These are phyloP conservation scores for Thalia dealbata DNA, from an alignment of 176 grass and related monocot species.

Conservation along the genomic window DNA sequence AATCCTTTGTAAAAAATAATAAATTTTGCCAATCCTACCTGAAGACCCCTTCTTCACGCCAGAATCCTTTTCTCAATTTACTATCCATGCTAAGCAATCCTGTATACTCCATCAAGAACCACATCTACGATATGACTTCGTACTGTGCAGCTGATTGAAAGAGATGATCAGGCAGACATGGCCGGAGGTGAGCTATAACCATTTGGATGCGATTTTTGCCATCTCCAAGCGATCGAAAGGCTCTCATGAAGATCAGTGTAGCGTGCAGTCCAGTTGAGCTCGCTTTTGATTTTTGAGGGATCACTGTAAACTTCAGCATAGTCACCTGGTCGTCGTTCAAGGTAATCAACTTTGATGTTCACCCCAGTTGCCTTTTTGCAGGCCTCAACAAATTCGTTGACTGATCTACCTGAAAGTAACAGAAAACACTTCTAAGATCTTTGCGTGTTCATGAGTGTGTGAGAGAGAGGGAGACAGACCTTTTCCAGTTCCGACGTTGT, in stretches of 20 bases:
- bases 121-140: not conserved
- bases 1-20: not conserved
- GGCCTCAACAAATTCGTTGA: conserved; percentile 17
- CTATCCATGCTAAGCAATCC: not conserved
- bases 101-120: not conserved
- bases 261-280: conserved; percentile 8
- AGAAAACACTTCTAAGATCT: no score
- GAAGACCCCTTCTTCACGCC: not conserved
- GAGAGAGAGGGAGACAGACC: not conserved
- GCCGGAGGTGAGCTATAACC: not conserved
- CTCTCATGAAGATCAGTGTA: conserved; percentile 10
- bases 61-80: not conserved
- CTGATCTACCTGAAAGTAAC: conserved; percentile 8
- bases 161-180: not conserved
- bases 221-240: conserved; percentile 7
- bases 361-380: conserved; percentile 13
- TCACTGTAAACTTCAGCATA: conserved; percentile 15
- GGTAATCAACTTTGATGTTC: conserved; percentile 17
- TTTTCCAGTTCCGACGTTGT: conserved; percentile 16
- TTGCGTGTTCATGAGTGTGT: not conserved
- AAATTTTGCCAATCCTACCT: not conserved
- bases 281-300: conserved; percentile 4
- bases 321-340: conserved; percentile 3
- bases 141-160: not conserved
- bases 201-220: conserved; percentile 2